Evolutionary conservation across 192 early-diverging fungal species (phyloP), one percentile per base, ranked within the genome.

Genomic region (Backusella macrospora): DNA sequence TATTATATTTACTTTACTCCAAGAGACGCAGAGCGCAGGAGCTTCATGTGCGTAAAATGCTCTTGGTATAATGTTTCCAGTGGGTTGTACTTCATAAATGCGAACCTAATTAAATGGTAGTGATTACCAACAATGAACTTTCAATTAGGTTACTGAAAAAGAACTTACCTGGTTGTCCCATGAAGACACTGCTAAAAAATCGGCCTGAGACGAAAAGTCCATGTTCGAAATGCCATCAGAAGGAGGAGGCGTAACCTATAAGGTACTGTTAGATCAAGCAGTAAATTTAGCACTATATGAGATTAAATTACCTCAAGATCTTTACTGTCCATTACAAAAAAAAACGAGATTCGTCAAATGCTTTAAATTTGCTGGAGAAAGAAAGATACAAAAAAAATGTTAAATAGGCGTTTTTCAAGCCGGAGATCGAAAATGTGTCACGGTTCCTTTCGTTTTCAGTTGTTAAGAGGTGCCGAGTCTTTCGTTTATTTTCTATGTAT

Each of bases 31-130:
- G 26, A 99, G 86, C n/a, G 85, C 93, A 13, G 97, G 96, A 6
- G 81, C 93, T 48, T 94, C 87, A 79, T 97, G 96, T 39, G 81
- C 73, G 70, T 95, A 96, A 38, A 86, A 72, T 6, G 96, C 93
- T 80, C 94, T 94, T 15, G 92, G 90, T 12, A 87, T 73, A 0
- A 94, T 87, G 59, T 85, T 78, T 78, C 94, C 94, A 73, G 86
- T 90, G 16, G 83, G 71, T 62, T 92, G 89, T 42, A 97, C 88
- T 78, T 98, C 95, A 82, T 93, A 99, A 68, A 98, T 92, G 69
- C 96, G 87, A 26, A 97, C 94, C 93, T 97, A 82, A 43, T 23
- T 6, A 34, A 70, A 9, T 7, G 26, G 13, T 26, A 21, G 23
- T 23, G 26, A 47, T 29, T 34, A 14, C n/a, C 42, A 12, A 46